Evolutionary conservation across 192 early-diverging fungal species (phyloP), one percentile per base, ranked within the genome.

Genomic region (Podila horticola): DNA sequence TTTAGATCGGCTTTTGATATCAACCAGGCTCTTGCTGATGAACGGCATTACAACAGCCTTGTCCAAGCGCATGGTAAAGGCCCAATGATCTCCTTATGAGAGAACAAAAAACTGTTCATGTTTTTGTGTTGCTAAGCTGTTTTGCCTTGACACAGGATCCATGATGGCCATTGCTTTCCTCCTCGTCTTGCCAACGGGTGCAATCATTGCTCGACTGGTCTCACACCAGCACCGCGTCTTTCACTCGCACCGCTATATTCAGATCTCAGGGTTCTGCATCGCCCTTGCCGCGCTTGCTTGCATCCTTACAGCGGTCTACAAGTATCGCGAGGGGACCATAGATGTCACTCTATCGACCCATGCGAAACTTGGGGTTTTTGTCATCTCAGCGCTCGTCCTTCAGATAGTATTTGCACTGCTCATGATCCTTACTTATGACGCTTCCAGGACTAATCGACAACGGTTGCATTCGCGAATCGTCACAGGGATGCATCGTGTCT

Each of bases 71-170:
- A 58, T 58, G 57, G n/a, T 58, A 58, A 58, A 24, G 57, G 57
- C 57, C 57, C 28, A 58, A 58, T 58, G 57, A 58, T 26, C n/a
- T 4, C 24, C 24, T 20, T 58, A 58, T 26, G 28, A 58, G 57
- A 24, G 50, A 58, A 58, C 24, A 26, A 26, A 58, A 58, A 24
- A 26, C 33, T 34, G 6, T 34, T 34, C 33, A 34, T 34, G 57
- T 58, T 58, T 24, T 26, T 58, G 57, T 11, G n/a, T 26, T 24
- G 57, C 17, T 58, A 2, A 52, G 11, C 57, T 58, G 57, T 28
- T 58, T 58, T 58, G 50, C 50, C 50, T 58, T 58, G 57, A 58
- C 57, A 58, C 57, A 58, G 57, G 57, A 58, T 58, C 57, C 57
- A 58, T 58, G 57, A 58, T 58, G 57, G 57, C 57, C 57, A 4